These are phyloP conservation scores for Nicotiana otophora DNA, from an alignment of 257 asterid species.

Conservation along the genomic window DNA sequence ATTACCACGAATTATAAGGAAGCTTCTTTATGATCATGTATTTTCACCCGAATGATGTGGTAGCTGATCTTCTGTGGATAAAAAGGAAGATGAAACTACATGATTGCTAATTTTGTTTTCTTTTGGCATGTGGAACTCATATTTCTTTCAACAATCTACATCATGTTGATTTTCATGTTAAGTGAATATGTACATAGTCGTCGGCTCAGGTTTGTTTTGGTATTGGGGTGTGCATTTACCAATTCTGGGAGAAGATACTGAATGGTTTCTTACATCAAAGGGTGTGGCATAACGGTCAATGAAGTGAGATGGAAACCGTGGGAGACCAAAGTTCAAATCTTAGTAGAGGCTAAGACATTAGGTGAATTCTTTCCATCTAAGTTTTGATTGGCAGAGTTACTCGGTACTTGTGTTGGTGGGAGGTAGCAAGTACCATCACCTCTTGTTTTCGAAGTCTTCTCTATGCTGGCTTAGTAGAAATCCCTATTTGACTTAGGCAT, in stretches of 20 bases:
- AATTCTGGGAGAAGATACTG: neutral
- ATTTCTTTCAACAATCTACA: neutral
- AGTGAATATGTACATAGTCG: neutral
- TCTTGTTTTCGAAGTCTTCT: neutral
- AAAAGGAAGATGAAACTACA: neutral
- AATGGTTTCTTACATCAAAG: neutral
- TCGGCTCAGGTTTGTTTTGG: neutral
- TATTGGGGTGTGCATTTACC: neutral
- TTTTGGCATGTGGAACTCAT: neutral
- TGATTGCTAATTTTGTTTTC: neutral
- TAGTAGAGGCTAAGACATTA: neutral
- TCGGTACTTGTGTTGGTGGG: no score
- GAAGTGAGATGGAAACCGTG: neutral
- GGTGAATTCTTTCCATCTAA: neutral
- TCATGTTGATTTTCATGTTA: neutral
- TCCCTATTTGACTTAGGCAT: neutral
- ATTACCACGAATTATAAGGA: neutral
- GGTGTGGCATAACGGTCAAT: neutral
- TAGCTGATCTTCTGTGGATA: neutral
- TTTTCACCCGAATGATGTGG: neutral
- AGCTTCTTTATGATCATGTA: neutral
- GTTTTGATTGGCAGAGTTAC: neutral
- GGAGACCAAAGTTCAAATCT: neutral
- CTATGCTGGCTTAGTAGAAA: neutral
- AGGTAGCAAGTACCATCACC: neutral